Evolutionary conservation across 306 rosid species (phyloP), one percentile per base, ranked within the genome.

Genomic region (Cucurbita argyrosperma): DNA sequence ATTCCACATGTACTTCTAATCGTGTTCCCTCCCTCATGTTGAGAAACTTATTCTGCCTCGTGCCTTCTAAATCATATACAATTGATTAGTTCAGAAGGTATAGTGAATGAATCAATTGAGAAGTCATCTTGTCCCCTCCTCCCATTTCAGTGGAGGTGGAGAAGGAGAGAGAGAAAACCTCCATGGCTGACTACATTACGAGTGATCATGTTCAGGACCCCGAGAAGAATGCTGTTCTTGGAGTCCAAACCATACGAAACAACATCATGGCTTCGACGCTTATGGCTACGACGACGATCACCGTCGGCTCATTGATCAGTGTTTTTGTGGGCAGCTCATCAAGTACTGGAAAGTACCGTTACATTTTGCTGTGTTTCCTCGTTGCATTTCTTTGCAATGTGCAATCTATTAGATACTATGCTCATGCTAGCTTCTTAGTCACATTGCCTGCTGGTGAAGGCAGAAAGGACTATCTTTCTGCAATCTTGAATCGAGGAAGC

Each of bases 201-300:
- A 82, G 13, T 65, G 38, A 30, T 52, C 78, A 64, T 78, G 76
- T 84, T 65, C 87, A 92, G 96, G 91, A 92, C 78, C 95, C 96
- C 3, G 55, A 76, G 82, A 90, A 90, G 87, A 87, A 92, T 78
- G 96, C 96, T 8, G 88, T 87, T 80, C 85, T 90, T 76, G 82
- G 77, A 1, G 78, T 92, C 67, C 98, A 92, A 82, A 90, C 92
- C 7, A 87, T 90, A 53, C 90, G 91, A 82, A 90, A 92, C 87
- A 90, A 88, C 77, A 90, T 92, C 74, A 88, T 86, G 98, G 96
- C 96, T 61, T 88, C 92, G 6, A 87, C 96, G 12, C 91, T 92
- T 71, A 85, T 88, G 77, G 94, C 90, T 18, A 92, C 96, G 52
- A 82, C 92, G 45, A 92, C 96, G 26, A 84, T 92, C 80, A 90